Evolutionary conservation across 257 asterid genomes (phyloP), one percentile per base, ranked within the genome.

Genomic region (Nicotiana knightiana): DNA sequence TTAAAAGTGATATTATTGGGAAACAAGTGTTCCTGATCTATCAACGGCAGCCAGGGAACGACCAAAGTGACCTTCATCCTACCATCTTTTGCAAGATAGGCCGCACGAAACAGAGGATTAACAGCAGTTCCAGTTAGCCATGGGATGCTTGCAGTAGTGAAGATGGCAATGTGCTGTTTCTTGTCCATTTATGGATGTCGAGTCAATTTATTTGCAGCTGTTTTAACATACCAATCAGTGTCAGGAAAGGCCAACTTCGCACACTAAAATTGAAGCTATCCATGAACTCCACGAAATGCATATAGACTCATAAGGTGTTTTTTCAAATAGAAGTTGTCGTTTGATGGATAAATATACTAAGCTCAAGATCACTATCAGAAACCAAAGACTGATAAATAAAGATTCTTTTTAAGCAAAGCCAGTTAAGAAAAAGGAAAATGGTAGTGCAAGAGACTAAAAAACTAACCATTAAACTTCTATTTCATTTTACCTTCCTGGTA

Each of bases 111-210:
- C 76, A 96, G 86, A 90, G 99, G 99, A 85, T 96, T 96, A 80
- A 94, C 97, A 32, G 99, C 87, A 75, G 99, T 96, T 84, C 99
- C 99, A 67, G 99, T 96, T 77, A 96, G 87, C 98, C 99, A 96
- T 61, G 98, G 99, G 82, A 96, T 94, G 93, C 99, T 96, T 12
- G 99, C 99, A 13, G 99, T 96, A n/a, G 99, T 93, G 85, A 96
- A 94, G 85, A 96, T 93, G 46, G 93, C 92, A 57, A 96, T 89
- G 84, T 94, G 86, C 33, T 79, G 86, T 81, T 85, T 81, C 85
- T 78, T 83, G 37, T 82, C 89, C 86, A 85, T 88, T 33, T 83
- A 53, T 58, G 7, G 35, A 32, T 81, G 33, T 80, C 70, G 59
- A 33, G 3, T 28, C 55, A 66, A 51, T 10, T 26, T 39, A 53